phyloP scores from a whole-genome alignment of 331 rosid species.

The Ulmus americana region DNA sequence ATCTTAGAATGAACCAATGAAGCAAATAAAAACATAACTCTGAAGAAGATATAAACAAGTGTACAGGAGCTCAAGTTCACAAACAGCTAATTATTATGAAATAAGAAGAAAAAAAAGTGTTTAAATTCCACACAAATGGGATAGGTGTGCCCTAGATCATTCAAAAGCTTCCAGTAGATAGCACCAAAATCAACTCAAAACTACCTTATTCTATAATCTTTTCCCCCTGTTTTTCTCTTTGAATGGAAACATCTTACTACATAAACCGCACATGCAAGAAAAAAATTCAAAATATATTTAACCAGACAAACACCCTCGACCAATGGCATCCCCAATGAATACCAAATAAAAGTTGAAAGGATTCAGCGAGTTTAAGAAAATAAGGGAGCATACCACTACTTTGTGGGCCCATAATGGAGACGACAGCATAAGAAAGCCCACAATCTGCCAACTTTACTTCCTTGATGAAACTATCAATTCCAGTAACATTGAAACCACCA shows the following conservation, averaged over 20 bases:
- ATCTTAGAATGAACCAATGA: background rate
- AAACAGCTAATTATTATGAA: background rate
- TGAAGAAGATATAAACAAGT: conserved; percentile 9
- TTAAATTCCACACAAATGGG: background rate
- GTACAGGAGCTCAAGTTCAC: conserved; percentile 10
- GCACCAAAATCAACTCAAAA: too few relatives aligned
- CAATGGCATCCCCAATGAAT: background rate
- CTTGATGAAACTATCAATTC: conserved; percentile 66
- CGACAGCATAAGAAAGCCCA: conserved; percentile 92
- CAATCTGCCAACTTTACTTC: conserved; percentile 78
- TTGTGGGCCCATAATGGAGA: conserved; percentile 98
- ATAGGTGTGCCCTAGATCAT: background rate
- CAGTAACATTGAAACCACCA: conserved; percentile 66
- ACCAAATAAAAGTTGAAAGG: background rate
- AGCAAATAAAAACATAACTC: background rate
- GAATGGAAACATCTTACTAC: too few relatives aligned
- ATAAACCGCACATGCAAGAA: too few relatives aligned
- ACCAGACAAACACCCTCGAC: background rate
- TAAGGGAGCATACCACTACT: conserved; percentile 81
- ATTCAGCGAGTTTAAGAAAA: background rate
- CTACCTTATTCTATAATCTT: too few relatives aligned
- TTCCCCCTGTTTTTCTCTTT: too few relatives aligned
- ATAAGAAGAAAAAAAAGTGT: too few relatives aligned
- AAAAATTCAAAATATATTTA: too few relatives aligned
- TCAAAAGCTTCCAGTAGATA: background rate